Evolutionary conservation across 306 rosid genomes (phyloP), one percentile per base, ranked within the genome.

Genomic region (Fagus crenata): DNA sequence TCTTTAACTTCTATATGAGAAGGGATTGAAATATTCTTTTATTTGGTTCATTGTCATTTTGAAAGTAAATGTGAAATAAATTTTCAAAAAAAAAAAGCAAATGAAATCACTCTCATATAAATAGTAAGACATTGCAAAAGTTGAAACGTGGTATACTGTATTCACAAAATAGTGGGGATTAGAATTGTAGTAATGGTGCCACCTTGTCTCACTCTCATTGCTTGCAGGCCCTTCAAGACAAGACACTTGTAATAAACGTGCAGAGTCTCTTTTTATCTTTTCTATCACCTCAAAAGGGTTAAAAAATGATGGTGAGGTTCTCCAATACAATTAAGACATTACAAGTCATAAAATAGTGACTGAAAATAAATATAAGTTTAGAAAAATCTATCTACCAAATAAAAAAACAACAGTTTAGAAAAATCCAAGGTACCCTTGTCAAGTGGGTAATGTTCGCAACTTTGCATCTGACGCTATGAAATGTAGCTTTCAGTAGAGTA

Each of bases 401-500:
- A 22, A 22, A 22, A 22, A 22, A 22, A 22, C 28, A 22, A 15
- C 1, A 15, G 12, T 11, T 22, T 37, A 55, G 32, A 79, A 31
- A 53, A 18, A 14, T 22, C 5, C 15, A 60, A 28, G n/a, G 37
- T 6, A 42, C 36, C 9, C 61, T 60, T 70, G 56, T 42, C 39
- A 9, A 28, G 33, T 68, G 12, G 74, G 58, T 28, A 5, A 5
- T 59, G 60, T 60, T 28, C 35, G 72, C 46, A 55, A 40, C 69
- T 41, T 18, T 59, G 55, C 22, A 53, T 67, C 67, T 31, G 68
- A 36, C 31, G 42, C 59, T 36, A 67, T 55, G 65, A 58, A 67
- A 49, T 22, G 75, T 77, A 33, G 85, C 77, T 81, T 81, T 64
- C 77, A 8, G 67, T 53, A 4, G 51, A 46, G 81, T 33, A 11